phyloP scores from a whole-genome alignment of 2,329 filamentous ascomycete species.

The Celoporthe dispersa region DNA sequence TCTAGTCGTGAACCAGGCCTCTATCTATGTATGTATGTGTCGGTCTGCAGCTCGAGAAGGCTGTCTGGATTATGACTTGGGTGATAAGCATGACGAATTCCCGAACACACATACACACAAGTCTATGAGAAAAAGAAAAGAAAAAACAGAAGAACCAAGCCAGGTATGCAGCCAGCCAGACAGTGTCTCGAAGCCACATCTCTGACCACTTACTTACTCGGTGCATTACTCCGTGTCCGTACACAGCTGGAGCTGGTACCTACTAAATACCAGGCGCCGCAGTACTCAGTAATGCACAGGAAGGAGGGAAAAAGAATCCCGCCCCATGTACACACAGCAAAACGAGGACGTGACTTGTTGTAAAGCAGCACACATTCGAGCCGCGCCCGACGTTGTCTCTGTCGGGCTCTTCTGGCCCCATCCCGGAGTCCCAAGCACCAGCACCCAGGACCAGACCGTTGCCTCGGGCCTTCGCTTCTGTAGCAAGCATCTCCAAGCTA shows the following conservation, averaged over 20 bases:
- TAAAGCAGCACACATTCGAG: background rate
- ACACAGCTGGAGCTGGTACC: background rate
- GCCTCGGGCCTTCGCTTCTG: background rate
- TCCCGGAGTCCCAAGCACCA: background rate
- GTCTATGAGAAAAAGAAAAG: background rate
- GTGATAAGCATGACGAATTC: background rate
- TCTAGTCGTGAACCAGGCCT: background rate
- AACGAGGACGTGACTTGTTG: too few relatives aligned
- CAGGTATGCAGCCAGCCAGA: background rate
- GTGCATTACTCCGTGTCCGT: background rate
- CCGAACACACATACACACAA: background rate
- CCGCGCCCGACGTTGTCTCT: background rate
- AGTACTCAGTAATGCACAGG: background rate
- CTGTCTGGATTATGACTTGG: background rate
- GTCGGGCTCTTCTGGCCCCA: background rate
- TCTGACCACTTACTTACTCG: background rate
- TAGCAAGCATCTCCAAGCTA: background rate
- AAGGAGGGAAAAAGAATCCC: too few relatives aligned
- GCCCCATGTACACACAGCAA: too few relatives aligned
- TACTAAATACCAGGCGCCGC: too few relatives aligned
- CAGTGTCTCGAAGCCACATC: conserved; percentile 11
- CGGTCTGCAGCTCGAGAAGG: background rate
- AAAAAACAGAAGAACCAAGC: background rate
- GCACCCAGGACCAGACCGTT: background rate
- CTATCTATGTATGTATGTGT: background rate